Percentiles rank a stretch among this genome's conserved stretches.
Evolutionary conservation across 768 basidiomycete species (phyloP).

Genomic region (Myochromella boudieri): DNA sequence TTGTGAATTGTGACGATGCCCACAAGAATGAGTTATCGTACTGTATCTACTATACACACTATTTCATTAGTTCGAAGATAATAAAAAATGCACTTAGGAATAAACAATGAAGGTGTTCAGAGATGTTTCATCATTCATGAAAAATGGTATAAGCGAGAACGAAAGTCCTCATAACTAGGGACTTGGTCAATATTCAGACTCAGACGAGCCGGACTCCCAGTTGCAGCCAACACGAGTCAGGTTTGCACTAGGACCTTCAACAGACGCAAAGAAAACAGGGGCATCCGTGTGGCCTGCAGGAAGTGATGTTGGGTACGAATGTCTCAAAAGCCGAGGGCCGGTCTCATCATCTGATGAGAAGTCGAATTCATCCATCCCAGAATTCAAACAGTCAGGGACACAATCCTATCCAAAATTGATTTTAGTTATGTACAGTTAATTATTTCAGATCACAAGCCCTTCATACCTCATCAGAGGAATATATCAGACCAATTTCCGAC

Average conservation of each 20-base stretch:
- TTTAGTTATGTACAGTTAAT: neutral
- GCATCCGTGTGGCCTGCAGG: constrained; percentile 6
- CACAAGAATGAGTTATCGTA: constrained; percentile 2
- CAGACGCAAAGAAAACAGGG: constrained; percentile 36
- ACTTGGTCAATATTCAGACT: constrained; percentile 13
- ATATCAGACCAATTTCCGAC: constrained; percentile 16
- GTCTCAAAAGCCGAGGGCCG: constrained; percentile 11
- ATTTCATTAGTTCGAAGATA: constrained; percentile 2
- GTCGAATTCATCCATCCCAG: constrained; percentile 11
- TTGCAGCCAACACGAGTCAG: constrained; percentile 49
- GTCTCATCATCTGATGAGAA: constrained; percentile 17
- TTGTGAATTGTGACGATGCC: neutral
- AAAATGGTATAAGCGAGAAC: neutral
- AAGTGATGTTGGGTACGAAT: constrained; percentile 17
- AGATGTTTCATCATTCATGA: too few species aligned
- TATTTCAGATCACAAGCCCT: neutral
- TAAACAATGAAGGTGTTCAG: too few species aligned
- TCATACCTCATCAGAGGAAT: constrained; percentile 16
- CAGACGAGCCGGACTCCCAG: constrained; percentile 51
- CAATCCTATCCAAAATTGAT: neutral
- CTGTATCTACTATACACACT: constrained; percentile 2
- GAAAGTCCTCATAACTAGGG: neutral
- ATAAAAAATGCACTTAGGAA: constrained; percentile 2
- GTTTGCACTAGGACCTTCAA: constrained; percentile 44
- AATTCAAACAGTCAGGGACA: constrained; percentile 12